Evolutionary conservation across 257 asterid genomes (phyloP).

Genomic region (Rauvolfia tetraphylla): DNA sequence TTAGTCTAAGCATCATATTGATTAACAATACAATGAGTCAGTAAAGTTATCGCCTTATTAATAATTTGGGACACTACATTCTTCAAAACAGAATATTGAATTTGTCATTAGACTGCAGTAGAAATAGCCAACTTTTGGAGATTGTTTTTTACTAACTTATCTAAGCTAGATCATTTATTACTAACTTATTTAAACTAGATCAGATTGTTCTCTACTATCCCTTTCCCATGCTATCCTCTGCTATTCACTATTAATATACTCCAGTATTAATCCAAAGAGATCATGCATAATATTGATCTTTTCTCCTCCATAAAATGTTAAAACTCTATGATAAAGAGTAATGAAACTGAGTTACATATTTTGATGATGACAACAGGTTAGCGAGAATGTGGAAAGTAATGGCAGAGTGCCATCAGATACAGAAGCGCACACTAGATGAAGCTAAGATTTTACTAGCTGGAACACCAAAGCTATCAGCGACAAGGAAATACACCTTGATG

Average conservation of each 20-base stretch:
- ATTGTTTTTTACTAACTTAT: neutral
- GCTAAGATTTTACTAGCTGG: constrained; percentile 86
- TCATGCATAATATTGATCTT: neutral
- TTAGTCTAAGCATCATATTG: too few relatives aligned
- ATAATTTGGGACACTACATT: neutral
- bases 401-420: constrained; percentile 91
- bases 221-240: neutral
- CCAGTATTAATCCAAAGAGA: neutral
- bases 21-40: neutral
- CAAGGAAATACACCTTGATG: constrained; percentile 63
- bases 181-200: too few relatives aligned
- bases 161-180: too few relatives aligned
- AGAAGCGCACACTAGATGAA: constrained; percentile 80
- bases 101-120: neutral
- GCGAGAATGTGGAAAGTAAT: constrained; percentile 90
- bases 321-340: neutral
- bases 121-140: neutral
- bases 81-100: neutral
- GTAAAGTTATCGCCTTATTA: neutral
- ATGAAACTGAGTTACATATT: neutral
- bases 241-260: neutral
- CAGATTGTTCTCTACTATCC: neutral
- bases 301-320: neutral
- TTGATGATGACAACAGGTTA: constrained; percentile 42
- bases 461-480: constrained; percentile 46